These are phyloP conservation scores for Sporothrix mexicana DNA, from an alignment of 2,329 filamentous ascomycete species.

Conservation along the genomic window DNA sequence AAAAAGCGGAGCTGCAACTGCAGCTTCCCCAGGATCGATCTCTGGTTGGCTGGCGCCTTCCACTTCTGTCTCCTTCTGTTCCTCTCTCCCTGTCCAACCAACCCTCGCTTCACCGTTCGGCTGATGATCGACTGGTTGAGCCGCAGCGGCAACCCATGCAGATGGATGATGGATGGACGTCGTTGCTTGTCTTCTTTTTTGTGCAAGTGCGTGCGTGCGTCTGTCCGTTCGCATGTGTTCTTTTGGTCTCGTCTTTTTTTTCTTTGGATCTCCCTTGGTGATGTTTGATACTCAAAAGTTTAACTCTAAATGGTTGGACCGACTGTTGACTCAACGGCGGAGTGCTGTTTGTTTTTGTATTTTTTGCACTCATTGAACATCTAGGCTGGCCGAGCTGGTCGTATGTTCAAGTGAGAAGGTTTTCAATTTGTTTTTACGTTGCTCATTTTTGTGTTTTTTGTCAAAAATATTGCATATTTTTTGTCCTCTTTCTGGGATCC, in stretches of 20 bases:
- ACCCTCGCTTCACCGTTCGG: not conserved
- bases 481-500: not conserved
- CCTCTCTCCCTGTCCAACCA: constrained; percentile 18
- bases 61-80: not conserved
- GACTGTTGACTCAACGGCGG: not conserved
- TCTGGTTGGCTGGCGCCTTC: constrained; percentile 13
- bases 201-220: too few species aligned
- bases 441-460: too few species aligned
- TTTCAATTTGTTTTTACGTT: not conserved
- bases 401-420: constrained; percentile 4
- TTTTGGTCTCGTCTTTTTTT: not conserved
- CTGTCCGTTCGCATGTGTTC: not conserved
- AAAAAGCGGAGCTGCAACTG: not conserved
- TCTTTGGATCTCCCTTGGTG: not conserved
- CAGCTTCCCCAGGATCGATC: not conserved
- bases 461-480: not conserved
- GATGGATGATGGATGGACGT: not conserved
- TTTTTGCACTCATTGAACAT: not conserved
- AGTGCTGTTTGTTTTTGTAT: not conserved
- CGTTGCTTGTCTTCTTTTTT: not conserved
- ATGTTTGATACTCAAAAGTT: constrained; percentile 16
- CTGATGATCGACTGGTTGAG: constrained; percentile 24
- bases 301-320: constrained; percentile 22
- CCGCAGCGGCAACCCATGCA: constrained; percentile 16
- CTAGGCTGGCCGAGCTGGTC: not conserved